phyloP scores from a whole-genome alignment of 257 asterid genomes.

The Sherardia arvensis region DNA sequence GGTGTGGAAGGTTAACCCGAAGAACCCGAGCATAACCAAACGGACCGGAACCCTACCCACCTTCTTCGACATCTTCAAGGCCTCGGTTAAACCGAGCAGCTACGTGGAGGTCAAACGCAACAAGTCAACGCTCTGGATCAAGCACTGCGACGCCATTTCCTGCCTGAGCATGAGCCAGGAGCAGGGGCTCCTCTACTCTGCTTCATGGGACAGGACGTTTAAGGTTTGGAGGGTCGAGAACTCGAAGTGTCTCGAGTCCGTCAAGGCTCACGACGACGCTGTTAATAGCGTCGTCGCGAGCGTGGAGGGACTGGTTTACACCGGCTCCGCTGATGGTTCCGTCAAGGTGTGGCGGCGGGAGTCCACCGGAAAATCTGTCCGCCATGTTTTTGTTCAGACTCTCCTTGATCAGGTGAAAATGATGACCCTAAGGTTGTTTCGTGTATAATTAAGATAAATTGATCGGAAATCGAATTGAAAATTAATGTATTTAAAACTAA shows the following conservation, averaged over 20 bases:
- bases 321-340: conserved; percentile 77
- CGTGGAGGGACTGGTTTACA: conserved; percentile 47
- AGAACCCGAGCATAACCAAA: conserved; percentile 39
- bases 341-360: conserved; percentile 71
- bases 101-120: conserved; percentile 60
- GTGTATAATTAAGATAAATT: too few relatives aligned
- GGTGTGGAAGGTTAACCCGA: conserved; percentile 51
- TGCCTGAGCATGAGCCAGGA: conserved; percentile 61
- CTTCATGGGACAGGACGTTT: conserved; percentile 75
- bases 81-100: conserved; percentile 55
- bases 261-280: conserved; percentile 76
- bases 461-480: too few relatives aligned
- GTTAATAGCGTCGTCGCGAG: conserved; percentile 63
- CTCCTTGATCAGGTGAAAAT: conserved; percentile 30
- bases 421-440: too few relatives aligned
- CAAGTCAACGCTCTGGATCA: conserved; percentile 53
- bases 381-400: conserved; percentile 36
- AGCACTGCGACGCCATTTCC: conserved; percentile 70
- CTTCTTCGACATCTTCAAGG: conserved; percentile 56
- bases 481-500: too few relatives aligned
- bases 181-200: conserved; percentile 51
- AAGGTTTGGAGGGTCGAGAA: conserved; percentile 62
- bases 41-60: conserved; percentile 58
- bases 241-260: conserved; percentile 70
- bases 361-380: conserved; percentile 30